Evolutionary conservation across 1,284 basidiomycete species (phyloP).

Genomic region (Heterobasidion parviporum): DNA sequence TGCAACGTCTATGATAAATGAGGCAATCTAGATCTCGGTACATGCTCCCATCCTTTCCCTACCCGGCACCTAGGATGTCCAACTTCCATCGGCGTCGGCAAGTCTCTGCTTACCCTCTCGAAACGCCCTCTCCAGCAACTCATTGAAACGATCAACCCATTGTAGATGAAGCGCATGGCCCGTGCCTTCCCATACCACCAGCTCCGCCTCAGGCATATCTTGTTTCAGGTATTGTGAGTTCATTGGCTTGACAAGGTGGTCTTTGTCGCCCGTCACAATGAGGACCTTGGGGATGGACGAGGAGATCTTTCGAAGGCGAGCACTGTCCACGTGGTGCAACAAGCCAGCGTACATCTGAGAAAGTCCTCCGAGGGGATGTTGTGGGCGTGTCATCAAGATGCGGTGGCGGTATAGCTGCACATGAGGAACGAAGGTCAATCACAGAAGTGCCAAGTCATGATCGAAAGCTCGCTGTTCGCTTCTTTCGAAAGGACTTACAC

Average conservation of each 20-base stretch:
- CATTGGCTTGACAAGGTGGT: constrained; percentile 52
- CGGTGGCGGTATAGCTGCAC: constrained; percentile 43
- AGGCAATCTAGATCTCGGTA: no score
- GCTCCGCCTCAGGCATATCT: constrained; percentile 65
- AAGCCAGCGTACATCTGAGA: constrained; percentile 72
- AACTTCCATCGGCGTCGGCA: background rate
- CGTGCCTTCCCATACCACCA: constrained; percentile 51
- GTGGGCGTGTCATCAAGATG: constrained; percentile 47
- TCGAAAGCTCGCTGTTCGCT: no score
- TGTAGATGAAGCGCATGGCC: constrained; percentile 68
- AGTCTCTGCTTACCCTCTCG: constrained; percentile 36
- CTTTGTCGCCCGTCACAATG: constrained; percentile 71
- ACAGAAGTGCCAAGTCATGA: no score
- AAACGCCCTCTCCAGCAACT: constrained; percentile 48
- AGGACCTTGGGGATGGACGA: constrained; percentile 48
- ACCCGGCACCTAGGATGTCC: no score
- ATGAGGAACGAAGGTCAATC: background rate
- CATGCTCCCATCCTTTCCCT: no score
- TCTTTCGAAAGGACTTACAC: constrained; percentile 27
- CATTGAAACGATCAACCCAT: constrained; percentile 41
- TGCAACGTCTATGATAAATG: no score
- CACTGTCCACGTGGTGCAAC: constrained; percentile 57
- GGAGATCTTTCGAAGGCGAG: constrained; percentile 49
- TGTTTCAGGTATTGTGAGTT: constrained; percentile 53
- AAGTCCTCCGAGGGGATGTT: constrained; percentile 54